phyloP scores from a whole-genome alignment of 768 basidiomycete genomes.

The Collybia sp. region DNA sequence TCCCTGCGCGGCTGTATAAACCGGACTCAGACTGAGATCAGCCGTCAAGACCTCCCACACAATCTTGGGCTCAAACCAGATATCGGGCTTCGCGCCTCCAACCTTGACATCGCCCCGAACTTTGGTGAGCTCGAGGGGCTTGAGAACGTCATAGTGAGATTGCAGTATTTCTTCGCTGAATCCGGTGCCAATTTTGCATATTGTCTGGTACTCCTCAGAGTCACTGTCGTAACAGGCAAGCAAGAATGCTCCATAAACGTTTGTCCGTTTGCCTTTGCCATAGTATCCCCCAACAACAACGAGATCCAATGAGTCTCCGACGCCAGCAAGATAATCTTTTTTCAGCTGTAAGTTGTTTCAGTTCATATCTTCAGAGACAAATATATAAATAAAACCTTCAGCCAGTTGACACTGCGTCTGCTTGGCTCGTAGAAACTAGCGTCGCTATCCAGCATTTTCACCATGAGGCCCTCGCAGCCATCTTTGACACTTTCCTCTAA shows the following conservation, averaged over 20 bases:
- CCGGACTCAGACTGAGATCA: constrained; percentile 92
- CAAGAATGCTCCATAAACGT: constrained; percentile 96
- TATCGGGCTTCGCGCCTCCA: constrained; percentile 92
- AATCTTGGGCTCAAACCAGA: constrained; percentile 96
- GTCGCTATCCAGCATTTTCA: constrained; percentile 94
- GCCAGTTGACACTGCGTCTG: constrained; percentile 93
- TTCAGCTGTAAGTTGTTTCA: constrained; percentile 62
- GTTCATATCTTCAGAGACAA: constrained; percentile 1
- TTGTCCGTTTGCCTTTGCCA: constrained; percentile 96
- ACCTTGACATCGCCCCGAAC: constrained; percentile 80
- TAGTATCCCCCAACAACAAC: constrained; percentile 98
- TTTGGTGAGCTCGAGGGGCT: constrained; percentile 68
- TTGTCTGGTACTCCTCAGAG: constrained; percentile 91
- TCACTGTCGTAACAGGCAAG: constrained; percentile 96
- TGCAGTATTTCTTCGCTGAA: constrained; percentile 91
- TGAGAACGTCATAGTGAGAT: constrained; percentile 74
- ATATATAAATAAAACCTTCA: constrained; percentile 73
- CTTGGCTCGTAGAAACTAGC: constrained; percentile 96
- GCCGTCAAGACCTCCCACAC: constrained; percentile 99
- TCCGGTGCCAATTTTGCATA: constrained; percentile 99
- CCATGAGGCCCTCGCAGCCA: constrained; percentile 98
- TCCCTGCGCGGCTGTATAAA: constrained; percentile 94
- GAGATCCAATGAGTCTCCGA: constrained; percentile 95
- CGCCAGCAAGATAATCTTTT: constrained; percentile 95
- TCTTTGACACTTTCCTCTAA: constrained; percentile 97